These are phyloP conservation scores for Dysphania ambrosioides DNA, from an alignment of 148 eudicot genomes.

Conservation along the genomic window DNA sequence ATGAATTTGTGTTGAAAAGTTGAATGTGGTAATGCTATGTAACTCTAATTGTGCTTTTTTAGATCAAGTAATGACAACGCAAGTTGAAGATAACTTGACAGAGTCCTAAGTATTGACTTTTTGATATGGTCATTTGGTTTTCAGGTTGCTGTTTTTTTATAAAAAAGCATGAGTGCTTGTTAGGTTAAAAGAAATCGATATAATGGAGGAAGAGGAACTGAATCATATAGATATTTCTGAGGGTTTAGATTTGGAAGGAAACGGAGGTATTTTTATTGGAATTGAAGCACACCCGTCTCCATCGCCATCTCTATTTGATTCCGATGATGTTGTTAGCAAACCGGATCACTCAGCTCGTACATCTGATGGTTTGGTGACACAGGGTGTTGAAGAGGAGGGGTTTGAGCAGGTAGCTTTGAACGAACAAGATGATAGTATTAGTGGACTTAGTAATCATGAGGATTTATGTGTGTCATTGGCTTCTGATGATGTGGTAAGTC, in stretches of 20 bases:
- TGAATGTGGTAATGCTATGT: neutral
- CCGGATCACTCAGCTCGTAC: constrained; percentile 25
- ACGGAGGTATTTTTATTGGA: constrained; percentile 30
- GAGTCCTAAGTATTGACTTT: neutral
- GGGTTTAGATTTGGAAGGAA: constrained; percentile 28
- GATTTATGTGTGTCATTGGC: constrained; percentile 25
- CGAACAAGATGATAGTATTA: constrained; percentile 41
- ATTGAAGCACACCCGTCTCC: constrained; percentile 13
- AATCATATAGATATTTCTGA: constrained; percentile 36
- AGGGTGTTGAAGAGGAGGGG: constrained; percentile 45
- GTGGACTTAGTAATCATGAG: constrained; percentile 27
- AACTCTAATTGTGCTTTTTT: neutral
- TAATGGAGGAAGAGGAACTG: constrained; percentile 64
- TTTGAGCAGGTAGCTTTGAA: constrained; percentile 76
- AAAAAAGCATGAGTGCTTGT: constrained; percentile 26
- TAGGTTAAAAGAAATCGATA: constrained; percentile 26
- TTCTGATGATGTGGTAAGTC: constrained; percentile 36
- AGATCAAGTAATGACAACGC: neutral
- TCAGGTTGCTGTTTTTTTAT: constrained; percentile 28
- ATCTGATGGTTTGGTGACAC: constrained; percentile 26
- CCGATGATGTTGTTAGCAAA: constrained; percentile 20
- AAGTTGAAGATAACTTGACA: neutral
- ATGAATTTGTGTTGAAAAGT: no score
- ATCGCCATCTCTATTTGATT: constrained; percentile 27
- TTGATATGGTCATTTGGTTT: constrained; percentile 11